These are phyloP conservation scores for Stevia rebaudiana DNA, from an alignment of 140 eudicot genomes.

Conservation along the genomic window DNA sequence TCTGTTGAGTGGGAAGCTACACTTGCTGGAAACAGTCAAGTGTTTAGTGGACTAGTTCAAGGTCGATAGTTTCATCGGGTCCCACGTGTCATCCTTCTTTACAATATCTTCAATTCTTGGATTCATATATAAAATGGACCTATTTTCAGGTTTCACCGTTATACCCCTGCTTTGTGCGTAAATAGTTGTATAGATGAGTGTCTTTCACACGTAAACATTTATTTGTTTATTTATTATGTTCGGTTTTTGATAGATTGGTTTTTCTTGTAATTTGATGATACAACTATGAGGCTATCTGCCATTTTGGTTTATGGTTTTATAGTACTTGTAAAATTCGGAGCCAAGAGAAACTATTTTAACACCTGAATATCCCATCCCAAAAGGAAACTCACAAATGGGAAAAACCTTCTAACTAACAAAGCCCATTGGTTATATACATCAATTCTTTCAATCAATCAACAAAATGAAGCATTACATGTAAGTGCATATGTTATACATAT, in stretches of 20 bases:
- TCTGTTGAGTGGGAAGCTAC: conserved; percentile 99
- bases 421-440: no score
- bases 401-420: no score
- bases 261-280: conserved; percentile 21
- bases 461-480: no score
- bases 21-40: conserved; percentile 96
- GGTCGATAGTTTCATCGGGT: conserved; percentile 49
- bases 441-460: no score
- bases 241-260: background rate
- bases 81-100: background rate
- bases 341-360: background rate
- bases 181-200: conserved; percentile 35
- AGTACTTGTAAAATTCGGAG: background rate
- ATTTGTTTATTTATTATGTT: conserved; percentile 19
- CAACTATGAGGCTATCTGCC: conserved; percentile 13
- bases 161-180: conserved; percentile 32
- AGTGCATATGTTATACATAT: no score
- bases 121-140: background rate
- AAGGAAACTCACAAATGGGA: no score
- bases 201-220: conserved; percentile 15
- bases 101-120: no score
- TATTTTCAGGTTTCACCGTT: conserved; percentile 11
- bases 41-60: conserved; percentile 96
- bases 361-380: no score
- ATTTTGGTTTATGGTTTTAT: background rate